Base-by-base conservation (phyloP, 768 basidiomycete species). In the Boletus sensibilis region DNA sequence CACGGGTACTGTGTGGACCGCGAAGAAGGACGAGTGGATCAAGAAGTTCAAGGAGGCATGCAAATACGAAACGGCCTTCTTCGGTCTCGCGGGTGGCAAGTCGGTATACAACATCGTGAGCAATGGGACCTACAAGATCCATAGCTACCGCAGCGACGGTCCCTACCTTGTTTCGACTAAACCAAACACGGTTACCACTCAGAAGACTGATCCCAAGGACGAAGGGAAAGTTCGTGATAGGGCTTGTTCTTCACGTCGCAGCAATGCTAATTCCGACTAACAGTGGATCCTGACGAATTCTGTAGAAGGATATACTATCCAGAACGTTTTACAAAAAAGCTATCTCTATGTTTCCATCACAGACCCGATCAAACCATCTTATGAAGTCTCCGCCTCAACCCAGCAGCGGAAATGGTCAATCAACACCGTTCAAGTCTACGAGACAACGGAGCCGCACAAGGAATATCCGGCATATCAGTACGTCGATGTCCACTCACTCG, bases 51-150 rank as follows among this genome's bases (percentile, higher is more conserved):
- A 14, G 8, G 33, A 11, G 10, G 55, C 52, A 14, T 56, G 55
- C 16, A 16, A 3, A 38, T 39, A 31, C 5, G 52, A 56, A 16
- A 23, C 10, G 5, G 52, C 13, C 21, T 38, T 56, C 18, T 20
- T 54, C 12, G 27, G 14, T 12, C 55, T 56, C 18, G 55, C 25
- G 14, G 25, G 3, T 16, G 3, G 12, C 5, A 20, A 18, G 8
- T 33, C 54, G 2, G 21, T 39, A 5, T 56, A 56, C 37, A 25
- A 56, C 4, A 33, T 56, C 31, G 55, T 56, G 18, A 20, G 2
- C 11, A 1, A 45, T 10, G 43, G 54, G 29, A 4, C 8, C 10
- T 57, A 56, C 54, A 46, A 21, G 37, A 56, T 56, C 20, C 56
- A 38, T 1, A 57, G 33, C 38, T 57, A 57, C 38, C 16, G 31